Base-by-base conservation (phyloP, 495 filamentous ascomycete species). In the Aspergillus nanangensis region DNA sequence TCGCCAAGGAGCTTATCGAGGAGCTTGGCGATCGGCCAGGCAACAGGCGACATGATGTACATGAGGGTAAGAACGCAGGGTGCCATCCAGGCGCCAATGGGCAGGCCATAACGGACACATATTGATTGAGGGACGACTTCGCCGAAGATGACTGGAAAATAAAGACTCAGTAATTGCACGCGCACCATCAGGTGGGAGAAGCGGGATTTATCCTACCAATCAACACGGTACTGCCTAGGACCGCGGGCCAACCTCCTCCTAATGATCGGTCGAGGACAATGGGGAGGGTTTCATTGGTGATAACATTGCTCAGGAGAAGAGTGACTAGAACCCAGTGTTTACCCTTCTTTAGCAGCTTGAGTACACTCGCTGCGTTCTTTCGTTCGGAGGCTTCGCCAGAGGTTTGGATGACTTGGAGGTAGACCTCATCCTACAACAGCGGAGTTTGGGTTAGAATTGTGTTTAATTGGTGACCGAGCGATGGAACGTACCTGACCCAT, bases 281-380 rank as follows among this genome's bases (percentile, higher is more conserved):
- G 19, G 93, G 93, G 7, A 98, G 78, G 0, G 93, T 93, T 68
- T 97, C 93, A 66, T 98, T 98, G 40, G 95, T 95, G 56, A 98
- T 96, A 57, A 97, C 93, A 67, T 98, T 98, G 55, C 89, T 87
- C 39, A 98, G 70, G 3, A 98, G 78, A 23, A 98, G 71, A 10
- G 93, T 98, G 24, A 98, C 93, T 43, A 98, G 72, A n/a, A 98
- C 93, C 93, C 93, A 98, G 66, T 98, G 93, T 57, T 98, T 98
- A 33, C 93, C 94, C 37, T 78, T 82, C 47, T 92, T 82, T 36
- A 98, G 65, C 13, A 98, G 72, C 20, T 80, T 78, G 48, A 90
- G 78, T 1, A 98, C 93, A 49, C 79, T 83, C 20, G 74, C 77
- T 2, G 93, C 94, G 60, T 96, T 85, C 56, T 83, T 87, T 52